Base-by-base conservation (phyloP, 2,329 filamentous ascomycete genomes). In the Ophiostoma tasmaniense region DNA sequence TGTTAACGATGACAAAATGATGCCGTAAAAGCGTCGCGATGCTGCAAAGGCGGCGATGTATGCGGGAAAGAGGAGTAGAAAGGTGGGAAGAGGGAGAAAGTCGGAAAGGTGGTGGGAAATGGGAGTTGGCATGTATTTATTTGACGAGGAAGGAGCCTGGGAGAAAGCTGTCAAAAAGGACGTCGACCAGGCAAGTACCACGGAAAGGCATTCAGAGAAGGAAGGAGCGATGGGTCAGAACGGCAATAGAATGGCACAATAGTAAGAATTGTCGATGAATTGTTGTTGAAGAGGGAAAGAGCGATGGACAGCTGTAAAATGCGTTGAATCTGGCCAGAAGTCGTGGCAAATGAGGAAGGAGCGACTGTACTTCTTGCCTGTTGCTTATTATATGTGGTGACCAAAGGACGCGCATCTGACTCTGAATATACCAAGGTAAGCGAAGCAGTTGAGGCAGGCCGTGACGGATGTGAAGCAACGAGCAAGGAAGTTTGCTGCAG, bases 1-100 rank as follows among this genome's bases (percentile, higher is more conserved):
- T 62, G 30, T 62, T 37, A 37, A 20, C 37, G 61, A 64, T 64
- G 61, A 37, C 17, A 62, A 62, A 66, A 25, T 13, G 66, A 45
- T 28, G 52, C 35, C n/a, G 14, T 11, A 52, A 25, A 65, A n/a
- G 67, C 22, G 59, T 10, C 30, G 59, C 30, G 30, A 64, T 64
- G 20, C 59, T 35, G 59, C 59, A 30, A 30, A 61, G 30, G 11
- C 25, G 10, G 14, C 55, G 55, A 61, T 61, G 55, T 17, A 64
- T 64, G 59, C 30, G 50, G 35, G 50, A 45, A 66, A 37, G 14
- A 52, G 39, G 35, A 52, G 14, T 6, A 33, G 11, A 22, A 55
- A 28, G 20, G 6, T 33, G 33, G 50, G 28, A 66, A 25, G 35
- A 50, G 52, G 52, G 7, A 45, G 39, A 28, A 22, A 33, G 33